phyloP scores from a whole-genome alignment of 805 yeast species.

The Huiozyma naganishii region DNA sequence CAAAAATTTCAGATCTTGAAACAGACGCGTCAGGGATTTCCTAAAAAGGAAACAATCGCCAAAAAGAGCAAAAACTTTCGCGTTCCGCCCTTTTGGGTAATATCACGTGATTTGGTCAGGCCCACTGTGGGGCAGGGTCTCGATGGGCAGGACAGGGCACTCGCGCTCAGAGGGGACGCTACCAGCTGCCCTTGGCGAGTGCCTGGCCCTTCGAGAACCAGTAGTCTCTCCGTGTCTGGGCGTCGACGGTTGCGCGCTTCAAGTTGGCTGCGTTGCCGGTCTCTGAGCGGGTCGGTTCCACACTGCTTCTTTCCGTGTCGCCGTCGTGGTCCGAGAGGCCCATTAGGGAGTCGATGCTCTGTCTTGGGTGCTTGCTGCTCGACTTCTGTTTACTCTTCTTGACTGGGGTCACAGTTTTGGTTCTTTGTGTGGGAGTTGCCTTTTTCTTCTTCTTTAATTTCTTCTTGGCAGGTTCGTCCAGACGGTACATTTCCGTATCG shows the following conservation, averaged over 20 bases:
- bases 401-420: not conserved
- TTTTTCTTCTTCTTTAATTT: conserved; percentile 8
- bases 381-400: not conserved
- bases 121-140: not conserved
- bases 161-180: not conserved
- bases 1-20: no score
- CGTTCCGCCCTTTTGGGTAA: not conserved
- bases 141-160: not conserved
- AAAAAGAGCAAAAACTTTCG: not conserved
- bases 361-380: not conserved
- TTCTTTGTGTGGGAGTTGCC: not conserved
- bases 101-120: not conserved
- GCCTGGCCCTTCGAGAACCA: conserved; percentile 27
- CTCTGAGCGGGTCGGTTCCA: not conserved
- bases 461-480: conserved; percentile 13
- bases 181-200: conserved; percentile 3
- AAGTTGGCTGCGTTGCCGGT: conserved; percentile 1
- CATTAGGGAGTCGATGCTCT: conserved; percentile 14
- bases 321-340: conserved; percentile 20
- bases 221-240: conserved; percentile 26
- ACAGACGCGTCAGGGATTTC: no score
- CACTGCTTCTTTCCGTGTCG: conserved; percentile 2
- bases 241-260: conserved; percentile 19
- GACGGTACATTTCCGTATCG: conserved; percentile 12
- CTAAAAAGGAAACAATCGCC: not conserved